phyloP scores from a whole-genome alignment of 2,329 filamentous ascomycete species.

The Chaetothyriales sp. region DNA sequence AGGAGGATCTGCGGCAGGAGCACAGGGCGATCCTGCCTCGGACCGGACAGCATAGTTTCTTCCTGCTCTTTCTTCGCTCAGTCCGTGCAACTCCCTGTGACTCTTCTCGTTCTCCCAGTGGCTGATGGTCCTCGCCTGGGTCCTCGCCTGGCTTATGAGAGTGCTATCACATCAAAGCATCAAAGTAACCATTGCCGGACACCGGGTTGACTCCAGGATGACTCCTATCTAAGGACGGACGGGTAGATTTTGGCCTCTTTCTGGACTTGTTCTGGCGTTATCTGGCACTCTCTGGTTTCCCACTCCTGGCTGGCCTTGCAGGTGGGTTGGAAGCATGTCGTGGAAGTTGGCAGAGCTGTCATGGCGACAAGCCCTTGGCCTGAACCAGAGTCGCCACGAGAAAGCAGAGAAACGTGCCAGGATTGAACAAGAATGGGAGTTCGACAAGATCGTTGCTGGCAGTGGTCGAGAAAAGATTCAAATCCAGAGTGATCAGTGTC shows the following conservation, averaged over 20 bases:
- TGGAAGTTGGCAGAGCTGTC: conserved; percentile 1
- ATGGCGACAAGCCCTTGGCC: background rate
- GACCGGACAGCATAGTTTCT: background rate
- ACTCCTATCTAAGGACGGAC: background rate
- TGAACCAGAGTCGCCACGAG: background rate
- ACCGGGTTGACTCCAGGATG: background rate
- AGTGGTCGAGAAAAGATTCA: background rate
- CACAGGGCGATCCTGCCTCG: background rate
- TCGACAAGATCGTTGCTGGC: background rate
- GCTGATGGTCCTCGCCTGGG: background rate
- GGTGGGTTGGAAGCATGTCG: conserved; percentile 1
- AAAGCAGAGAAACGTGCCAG: background rate
- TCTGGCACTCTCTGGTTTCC: background rate
- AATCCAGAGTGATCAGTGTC: background rate
- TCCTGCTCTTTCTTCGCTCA: background rate
- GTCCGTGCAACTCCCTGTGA: background rate
- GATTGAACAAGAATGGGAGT: background rate
- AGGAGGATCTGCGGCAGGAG: background rate
- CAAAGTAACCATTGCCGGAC: background rate
- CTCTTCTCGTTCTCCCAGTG: background rate
- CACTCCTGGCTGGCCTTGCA: background rate
- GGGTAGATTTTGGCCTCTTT: background rate
- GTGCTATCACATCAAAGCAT: background rate
- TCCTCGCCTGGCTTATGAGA: too few species aligned
- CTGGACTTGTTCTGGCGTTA: background rate